Percentiles rank a stretch among this genome's conserved stretches.
Conservation (phyloP, 768 basidiomycete genomes). For the Lactarius tabidus region DNA sequence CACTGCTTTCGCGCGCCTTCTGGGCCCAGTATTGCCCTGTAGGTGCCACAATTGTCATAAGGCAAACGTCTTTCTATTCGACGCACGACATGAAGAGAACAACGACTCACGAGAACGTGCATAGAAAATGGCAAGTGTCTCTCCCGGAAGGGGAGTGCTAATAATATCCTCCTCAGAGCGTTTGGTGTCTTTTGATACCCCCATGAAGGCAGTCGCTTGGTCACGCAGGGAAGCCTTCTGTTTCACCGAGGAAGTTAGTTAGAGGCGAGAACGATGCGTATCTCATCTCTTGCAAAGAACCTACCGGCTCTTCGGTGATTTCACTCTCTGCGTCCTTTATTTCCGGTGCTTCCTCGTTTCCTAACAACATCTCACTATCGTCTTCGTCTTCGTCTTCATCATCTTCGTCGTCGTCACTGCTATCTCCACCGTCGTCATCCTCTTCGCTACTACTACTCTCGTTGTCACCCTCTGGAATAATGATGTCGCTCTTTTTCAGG, state of each 20-base stretch:
- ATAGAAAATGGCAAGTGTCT: constrained; percentile 80
- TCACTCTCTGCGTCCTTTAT: constrained; percentile 29
- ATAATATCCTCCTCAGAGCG: constrained; percentile 66
- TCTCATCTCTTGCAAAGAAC: constrained; percentile 8
- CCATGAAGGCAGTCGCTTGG: constrained; percentile 54
- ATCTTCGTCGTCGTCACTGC: constrained; percentile 41
- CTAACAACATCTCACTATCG: constrained; percentile 31
- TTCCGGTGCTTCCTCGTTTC: constrained; percentile 31
- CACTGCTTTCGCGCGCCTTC: constrained; percentile 56
- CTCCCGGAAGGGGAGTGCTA: constrained; percentile 80
- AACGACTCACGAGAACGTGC: constrained; percentile 62
- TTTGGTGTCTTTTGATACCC: constrained; percentile 53
- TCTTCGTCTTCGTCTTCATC: constrained; percentile 37
- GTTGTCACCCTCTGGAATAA: constrained; percentile 58
- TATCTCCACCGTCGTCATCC: constrained; percentile 54
- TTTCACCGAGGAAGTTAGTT: constrained; percentile 19
- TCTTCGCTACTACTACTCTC: constrained; percentile 61
- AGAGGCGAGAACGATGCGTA: not conserved
- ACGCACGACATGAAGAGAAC: not conserved
- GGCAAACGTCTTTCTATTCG: constrained; percentile 1
- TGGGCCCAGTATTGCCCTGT: constrained; percentile 80
- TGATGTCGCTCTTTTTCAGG: constrained; percentile 60
- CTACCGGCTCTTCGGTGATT: constrained; percentile 26
- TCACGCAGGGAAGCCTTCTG: constrained; percentile 37
- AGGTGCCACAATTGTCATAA: not conserved